Evolutionary conservation across 345 rosid species (phyloP).

Genomic region (Anacardium occidentale): DNA sequence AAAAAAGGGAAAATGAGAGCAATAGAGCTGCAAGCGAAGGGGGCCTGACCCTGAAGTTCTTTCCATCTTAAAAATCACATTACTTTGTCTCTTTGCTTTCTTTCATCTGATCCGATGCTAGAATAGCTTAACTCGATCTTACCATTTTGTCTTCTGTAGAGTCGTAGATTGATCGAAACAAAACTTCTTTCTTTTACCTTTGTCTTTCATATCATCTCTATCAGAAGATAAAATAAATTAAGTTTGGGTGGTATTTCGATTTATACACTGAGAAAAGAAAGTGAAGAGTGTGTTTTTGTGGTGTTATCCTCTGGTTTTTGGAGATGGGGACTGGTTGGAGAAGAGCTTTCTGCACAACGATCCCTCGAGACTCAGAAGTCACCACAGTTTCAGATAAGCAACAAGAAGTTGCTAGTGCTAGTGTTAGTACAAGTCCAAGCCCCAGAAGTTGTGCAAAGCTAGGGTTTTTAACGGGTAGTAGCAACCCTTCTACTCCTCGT

Average conservation of each 20-base stretch:
- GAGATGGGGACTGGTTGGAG: slow-evolving; percentile 96
- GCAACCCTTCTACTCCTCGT: slow-evolving; percentile 75
- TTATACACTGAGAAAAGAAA: background rate
- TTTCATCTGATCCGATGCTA: slow-evolving; percentile 38
- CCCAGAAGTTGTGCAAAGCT: slow-evolving; percentile 59
- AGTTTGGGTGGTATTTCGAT: background rate
- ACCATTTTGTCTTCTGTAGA: slow-evolving; percentile 47
- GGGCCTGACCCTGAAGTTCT: background rate
- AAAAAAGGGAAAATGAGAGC: background rate
- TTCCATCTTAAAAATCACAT: slow-evolving; percentile 15
- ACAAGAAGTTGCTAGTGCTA: slow-evolving; percentile 1
- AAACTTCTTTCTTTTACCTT: slow-evolving; percentile 14
- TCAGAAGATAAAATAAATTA: background rate
- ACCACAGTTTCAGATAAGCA: slow-evolving; percentile 36
- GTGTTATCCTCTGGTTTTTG: slow-evolving; percentile 1
- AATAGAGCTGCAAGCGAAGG: background rate
- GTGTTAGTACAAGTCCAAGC: slow-evolving; percentile 43
- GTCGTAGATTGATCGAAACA: slow-evolving; percentile 35
- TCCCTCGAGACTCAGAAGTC: slow-evolving; percentile 55
- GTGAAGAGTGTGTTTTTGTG: background rate
- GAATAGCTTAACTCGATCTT: slow-evolving; percentile 24
- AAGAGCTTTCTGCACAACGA: slow-evolving; percentile 87
- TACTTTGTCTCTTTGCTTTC: slow-evolving; percentile 28
- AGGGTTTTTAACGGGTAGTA: slow-evolving; percentile 50
- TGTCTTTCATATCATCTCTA: slow-evolving; percentile 6